Percentiles rank a stretch among this genome's conserved stretches.
Conservation (phyloP, 768 basidiomycete genomes). For the Auriscalpium microsporum region DNA sequence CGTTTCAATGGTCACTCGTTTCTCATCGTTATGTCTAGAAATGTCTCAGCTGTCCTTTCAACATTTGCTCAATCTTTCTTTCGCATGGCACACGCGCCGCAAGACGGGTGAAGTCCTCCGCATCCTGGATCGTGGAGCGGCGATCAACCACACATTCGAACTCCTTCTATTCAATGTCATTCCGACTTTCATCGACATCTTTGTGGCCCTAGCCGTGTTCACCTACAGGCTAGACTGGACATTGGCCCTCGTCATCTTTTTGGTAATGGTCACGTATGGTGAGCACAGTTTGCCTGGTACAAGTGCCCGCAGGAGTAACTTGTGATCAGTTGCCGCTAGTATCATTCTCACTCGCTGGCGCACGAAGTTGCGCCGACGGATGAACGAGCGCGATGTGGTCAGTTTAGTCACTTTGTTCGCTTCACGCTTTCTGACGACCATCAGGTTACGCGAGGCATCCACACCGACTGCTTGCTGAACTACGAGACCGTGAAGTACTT, state of each 20-base stretch:
- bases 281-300: constrained; percentile 10
- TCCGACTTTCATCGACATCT: constrained; percentile 77
- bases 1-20: not conserved
- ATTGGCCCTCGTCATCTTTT: constrained; percentile 55
- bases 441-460: constrained; percentile 71
- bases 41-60: constrained; percentile 84
- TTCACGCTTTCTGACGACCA: not conserved
- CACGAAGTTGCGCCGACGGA: constrained; percentile 62
- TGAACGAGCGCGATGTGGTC: constrained; percentile 79
- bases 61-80: constrained; percentile 79
- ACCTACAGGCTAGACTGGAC: constrained; percentile 55
- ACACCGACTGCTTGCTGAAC: constrained; percentile 72
- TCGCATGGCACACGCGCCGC: constrained; percentile 72
- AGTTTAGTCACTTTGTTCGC: constrained; percentile 17
- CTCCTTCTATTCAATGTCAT: constrained; percentile 76
- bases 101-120: constrained; percentile 83
- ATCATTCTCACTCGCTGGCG: constrained; percentile 62
- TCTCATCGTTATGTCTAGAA: constrained; percentile 32
- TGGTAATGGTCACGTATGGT: constrained; percentile 73
- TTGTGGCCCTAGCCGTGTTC: constrained; percentile 64
- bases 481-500: constrained; percentile 88
- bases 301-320: not conserved
- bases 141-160: constrained; percentile 79
- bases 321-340: constrained; percentile 35
- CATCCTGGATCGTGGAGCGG: constrained; percentile 75